Evolutionary conservation across 176 grass and related monocot genomes (phyloP).

Genomic region (Oryza brachyantha): DNA sequence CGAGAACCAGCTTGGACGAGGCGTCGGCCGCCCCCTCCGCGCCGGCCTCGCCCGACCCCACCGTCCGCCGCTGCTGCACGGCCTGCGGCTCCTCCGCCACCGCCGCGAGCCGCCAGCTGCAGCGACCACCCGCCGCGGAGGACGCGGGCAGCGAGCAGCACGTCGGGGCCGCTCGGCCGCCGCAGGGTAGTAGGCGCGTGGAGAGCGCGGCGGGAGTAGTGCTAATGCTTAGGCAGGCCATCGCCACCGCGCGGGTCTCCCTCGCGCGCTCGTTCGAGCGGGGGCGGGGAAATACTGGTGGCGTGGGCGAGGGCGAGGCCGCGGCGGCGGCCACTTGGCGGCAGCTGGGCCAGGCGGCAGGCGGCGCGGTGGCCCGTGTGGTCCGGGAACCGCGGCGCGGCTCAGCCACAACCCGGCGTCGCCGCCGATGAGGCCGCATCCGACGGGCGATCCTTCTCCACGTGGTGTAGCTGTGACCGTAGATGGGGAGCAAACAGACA

Average conservation of each 20-base stretch:
- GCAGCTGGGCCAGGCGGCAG: background rate
- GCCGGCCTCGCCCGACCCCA: constrained; percentile 1
- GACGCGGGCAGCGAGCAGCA: background rate
- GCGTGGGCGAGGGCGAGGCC: background rate
- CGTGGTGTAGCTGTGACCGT: background rate
- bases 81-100: constrained; percentile 30
- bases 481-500: too few species aligned
- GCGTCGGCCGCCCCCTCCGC: constrained; percentile 12
- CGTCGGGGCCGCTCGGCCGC: background rate
- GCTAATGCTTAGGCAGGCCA: constrained; percentile 3
- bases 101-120: constrained; percentile 22
- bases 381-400: background rate
- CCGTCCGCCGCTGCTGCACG: constrained; percentile 34
- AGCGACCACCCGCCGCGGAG: background rate
- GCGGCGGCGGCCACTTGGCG: background rate
- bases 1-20: constrained; percentile 71
- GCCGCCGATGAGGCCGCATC: background rate
- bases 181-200: background rate
- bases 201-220: constrained; percentile 27
- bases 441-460: background rate
- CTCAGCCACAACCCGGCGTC: background rate
- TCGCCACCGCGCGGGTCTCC: background rate
- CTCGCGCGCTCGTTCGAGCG: background rate
- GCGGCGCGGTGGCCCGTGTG: background rate
- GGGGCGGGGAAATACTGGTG: background rate